These are phyloP conservation scores for Turritis glabra DNA, from an alignment of 345 rosid genomes.

Conservation along the genomic window DNA sequence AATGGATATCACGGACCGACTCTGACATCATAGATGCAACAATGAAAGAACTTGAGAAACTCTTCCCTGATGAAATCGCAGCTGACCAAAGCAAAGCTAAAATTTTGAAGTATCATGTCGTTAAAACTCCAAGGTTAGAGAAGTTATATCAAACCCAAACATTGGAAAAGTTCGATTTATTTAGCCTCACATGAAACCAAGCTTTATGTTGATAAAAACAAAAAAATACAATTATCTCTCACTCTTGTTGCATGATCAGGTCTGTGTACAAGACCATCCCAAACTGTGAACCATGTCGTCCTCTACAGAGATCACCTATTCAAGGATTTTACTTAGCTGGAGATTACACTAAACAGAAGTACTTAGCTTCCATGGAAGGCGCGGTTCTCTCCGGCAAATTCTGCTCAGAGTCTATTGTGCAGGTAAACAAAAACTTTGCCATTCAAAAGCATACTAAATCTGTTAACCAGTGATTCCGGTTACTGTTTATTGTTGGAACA, in stretches of 20 bases:
- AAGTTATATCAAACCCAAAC: background rate
- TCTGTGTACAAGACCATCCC: slow-evolving; percentile 93
- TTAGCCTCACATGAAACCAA: background rate
- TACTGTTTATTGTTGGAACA: background rate
- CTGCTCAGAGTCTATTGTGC: slow-evolving; percentile 78
- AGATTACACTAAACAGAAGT: slow-evolving; percentile 94
- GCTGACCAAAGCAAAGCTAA: slow-evolving; percentile 95
- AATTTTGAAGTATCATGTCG: slow-evolving; percentile 81
- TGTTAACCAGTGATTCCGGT: background rate
- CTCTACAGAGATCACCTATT: slow-evolving; percentile 85
- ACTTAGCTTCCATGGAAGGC: slow-evolving; percentile 98
- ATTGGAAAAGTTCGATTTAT: background rate
- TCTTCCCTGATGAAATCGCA: slow-evolving; percentile 86
- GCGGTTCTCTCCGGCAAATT: slow-evolving; percentile 94
- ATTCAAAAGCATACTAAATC: background rate
- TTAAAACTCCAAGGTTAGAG: slow-evolving; percentile 88
- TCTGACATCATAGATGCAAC: slow-evolving; percentile 87
- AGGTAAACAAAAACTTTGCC: slow-evolving; percentile 46
- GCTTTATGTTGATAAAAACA: background rate
- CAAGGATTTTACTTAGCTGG: slow-evolving; percentile 90
- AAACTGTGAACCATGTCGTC: slow-evolving; percentile 89
- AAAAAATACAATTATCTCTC: no score
- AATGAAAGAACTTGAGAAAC: slow-evolving; percentile 89
- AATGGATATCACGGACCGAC: slow-evolving; percentile 83
- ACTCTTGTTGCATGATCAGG: slow-evolving; percentile 44